A percentile compares a stretch with the other conserved stretches of the same genome.
Evolutionary conservation across 2,329 filamentous ascomycete genomes (phyloP).

Genomic region (Monosporascus cannonballus): DNA sequence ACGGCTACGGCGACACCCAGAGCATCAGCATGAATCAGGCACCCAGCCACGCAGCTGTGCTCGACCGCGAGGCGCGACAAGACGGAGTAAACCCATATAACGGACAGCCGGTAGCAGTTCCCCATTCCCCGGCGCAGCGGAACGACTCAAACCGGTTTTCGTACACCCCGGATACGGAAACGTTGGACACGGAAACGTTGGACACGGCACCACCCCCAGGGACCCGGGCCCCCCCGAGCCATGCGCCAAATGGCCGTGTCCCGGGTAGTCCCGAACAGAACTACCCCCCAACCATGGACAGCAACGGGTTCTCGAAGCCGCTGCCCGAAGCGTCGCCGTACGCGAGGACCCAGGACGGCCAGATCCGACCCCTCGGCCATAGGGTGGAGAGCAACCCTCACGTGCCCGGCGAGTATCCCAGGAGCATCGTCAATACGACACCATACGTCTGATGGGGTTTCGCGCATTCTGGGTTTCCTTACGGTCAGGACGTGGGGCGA

Average conservation of each 20-base stretch:
- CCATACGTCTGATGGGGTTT: conserved; percentile 5
- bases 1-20: conserved; percentile 39
- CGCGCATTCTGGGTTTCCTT: too few species aligned
- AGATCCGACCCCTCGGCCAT: conserved; percentile 9
- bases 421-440: conserved; percentile 10
- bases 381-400: conserved; percentile 22
- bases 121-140: conserved; percentile 8
- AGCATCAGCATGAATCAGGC: conserved; percentile 41
- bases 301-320: conserved; percentile 14
- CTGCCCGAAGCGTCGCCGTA: conserved; percentile 4
- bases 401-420: conserved; percentile 24
- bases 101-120: conserved; percentile 31
- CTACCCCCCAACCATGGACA: conserved; percentile 1
- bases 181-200: conserved; percentile 9
- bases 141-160: conserved; percentile 9
- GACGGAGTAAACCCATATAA: conserved; percentile 56
- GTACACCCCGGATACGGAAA: conserved; percentile 13
- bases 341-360: conserved; percentile 11
- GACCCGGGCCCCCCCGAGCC: conserved; percentile 15
- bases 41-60: conserved; percentile 43
- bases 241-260: conserved; percentile 4
- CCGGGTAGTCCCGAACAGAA: conserved; percentile 6
- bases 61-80: conserved; percentile 43
- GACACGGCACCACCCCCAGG: conserved; percentile 11
- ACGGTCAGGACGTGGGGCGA: too few species aligned